These are phyloP conservation scores for Recurvomyces mirabilis DNA, from an alignment of 495 filamentous ascomycete species.

Conservation along the genomic window DNA sequence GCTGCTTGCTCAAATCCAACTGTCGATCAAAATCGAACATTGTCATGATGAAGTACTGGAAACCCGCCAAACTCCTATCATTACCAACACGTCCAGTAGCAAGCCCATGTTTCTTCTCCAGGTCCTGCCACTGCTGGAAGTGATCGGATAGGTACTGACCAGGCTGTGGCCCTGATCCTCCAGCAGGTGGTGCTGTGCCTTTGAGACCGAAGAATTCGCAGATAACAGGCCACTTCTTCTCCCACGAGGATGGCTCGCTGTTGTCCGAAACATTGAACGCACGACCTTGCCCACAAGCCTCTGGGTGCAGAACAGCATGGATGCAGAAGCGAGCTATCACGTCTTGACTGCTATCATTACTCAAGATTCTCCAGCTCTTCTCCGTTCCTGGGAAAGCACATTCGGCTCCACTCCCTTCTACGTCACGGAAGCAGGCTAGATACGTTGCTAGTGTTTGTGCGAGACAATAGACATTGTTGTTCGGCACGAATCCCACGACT, in stretches of 20 bases:
- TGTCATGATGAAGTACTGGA: conserved; percentile 33
- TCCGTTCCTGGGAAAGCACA: conserved; percentile 25
- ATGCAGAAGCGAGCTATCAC: conserved; percentile 28
- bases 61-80: conserved; percentile 20
- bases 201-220: conserved; percentile 28
- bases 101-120: conserved; percentile 30
- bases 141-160: conserved; percentile 29
- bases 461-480: conserved; percentile 29
- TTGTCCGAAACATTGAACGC: conserved; percentile 27
- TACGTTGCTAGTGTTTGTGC: conserved; percentile 26
- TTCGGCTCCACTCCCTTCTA: conserved; percentile 24
- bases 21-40: conserved; percentile 33
- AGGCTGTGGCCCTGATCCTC: conserved; percentile 26
- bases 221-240: conserved; percentile 27
- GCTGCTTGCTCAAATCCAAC: conserved; percentile 29
- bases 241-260: conserved; percentile 17
- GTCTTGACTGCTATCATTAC: conserved; percentile 27
- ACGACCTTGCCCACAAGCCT: conserved; percentile 20
- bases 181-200: conserved; percentile 20
- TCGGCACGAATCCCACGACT: conserved; percentile 30
- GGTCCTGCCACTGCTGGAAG: conserved; percentile 26
- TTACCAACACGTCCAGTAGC: conserved; percentile 30
- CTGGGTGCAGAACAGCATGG: conserved; percentile 24
- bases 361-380: conserved; percentile 23
- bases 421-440: conserved; percentile 18